Evolutionary conservation across 306 rosid genomes (phyloP), one percentile per base, ranked within the genome.

Genomic region (Trifolium pratense): DNA sequence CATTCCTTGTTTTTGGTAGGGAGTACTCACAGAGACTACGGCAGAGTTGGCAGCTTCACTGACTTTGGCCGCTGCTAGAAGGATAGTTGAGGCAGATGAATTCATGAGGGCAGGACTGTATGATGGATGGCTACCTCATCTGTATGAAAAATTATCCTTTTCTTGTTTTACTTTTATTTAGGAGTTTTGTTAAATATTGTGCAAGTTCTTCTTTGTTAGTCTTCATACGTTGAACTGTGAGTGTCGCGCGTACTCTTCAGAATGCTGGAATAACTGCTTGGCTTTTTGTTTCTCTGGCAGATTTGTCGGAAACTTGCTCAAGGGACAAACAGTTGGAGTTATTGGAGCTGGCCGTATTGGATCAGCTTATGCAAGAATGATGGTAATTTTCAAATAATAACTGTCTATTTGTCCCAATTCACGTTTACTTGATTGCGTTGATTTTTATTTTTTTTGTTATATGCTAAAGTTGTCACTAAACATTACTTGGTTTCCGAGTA

Each of bases 261-360:
- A 56, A 37, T 32, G 21, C 13, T n/a, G 45, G 26, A 49, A 59
- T 53, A 29, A 73, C 45, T 80, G 25, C 40, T 80, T 76, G 59
- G 55, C 26, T 34, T 64, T 64, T 66, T 66, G 68, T 64, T 76
- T 67, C 15, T 26, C 13, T 73, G 63, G 17, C 62, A 94, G 99
- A 79, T 94, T 84, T 87, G 99, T 95, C 62, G 99, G 97, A 32
- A 95, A 95, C 84, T 79, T 95, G 84, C 96, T 95, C 53, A 95
- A 91, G 66, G 99, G 99, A 66, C 99, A 91, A 81, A 90, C 99
- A 5, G 99, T 95, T 76, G 99, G 99, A 63, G 99, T 95, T 55
- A 95, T 95, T 76, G 99, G 99, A 77, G 99, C 99, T 60, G 97
- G 99, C 43, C 96, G 99, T 43, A 95, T 95, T 56, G 99, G 99